These are phyloP conservation scores for Circinella umbellata DNA, from an alignment of 371 early-diverging fungal genomes.

Conservation along the genomic window DNA sequence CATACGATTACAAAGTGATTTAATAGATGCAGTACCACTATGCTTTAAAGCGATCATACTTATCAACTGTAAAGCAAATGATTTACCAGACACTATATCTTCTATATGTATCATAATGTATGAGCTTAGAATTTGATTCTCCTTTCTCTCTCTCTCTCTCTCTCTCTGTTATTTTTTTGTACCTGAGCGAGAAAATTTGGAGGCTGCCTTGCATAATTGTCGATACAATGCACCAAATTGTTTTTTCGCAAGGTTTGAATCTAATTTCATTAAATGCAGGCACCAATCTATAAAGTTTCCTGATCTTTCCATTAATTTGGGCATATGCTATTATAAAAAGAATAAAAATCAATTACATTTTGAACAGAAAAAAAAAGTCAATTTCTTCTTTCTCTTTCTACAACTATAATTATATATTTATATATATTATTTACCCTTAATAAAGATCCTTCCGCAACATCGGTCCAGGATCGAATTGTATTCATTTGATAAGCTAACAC, in stretches of 20 bases:
- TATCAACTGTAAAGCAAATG: constrained; percentile 26
- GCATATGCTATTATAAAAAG: constrained; percentile 30
- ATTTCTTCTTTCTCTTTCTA: too few species aligned
- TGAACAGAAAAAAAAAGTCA: too few species aligned
- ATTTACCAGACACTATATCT: neutral
- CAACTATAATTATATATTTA: too few species aligned
- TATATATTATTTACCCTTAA: constrained; percentile 30
- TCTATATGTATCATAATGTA: neutral
- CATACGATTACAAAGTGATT: constrained; percentile 34
- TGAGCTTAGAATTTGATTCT: too few species aligned
- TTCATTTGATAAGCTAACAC: constrained; percentile 50
- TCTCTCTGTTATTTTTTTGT: neutral
- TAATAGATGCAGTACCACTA: constrained; percentile 10
- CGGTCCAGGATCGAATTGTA: constrained; percentile 40
- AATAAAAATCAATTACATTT: neutral
- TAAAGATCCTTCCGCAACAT: constrained; percentile 33
- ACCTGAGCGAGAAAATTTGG: constrained; percentile 27
- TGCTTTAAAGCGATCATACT: constrained; percentile 22
- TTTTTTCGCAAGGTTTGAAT: constrained; percentile 28
- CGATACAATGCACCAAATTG: constrained; percentile 40
- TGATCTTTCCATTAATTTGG: constrained; percentile 34
- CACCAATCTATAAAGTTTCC: constrained; percentile 53
- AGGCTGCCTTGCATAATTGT: constrained; percentile 27
- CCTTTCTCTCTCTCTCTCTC: too few species aligned
- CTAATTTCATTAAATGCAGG: constrained; percentile 26